phyloP scores from a whole-genome alignment of 2,329 filamentous ascomycete species.

The Stemphylium vesicarium region DNA sequence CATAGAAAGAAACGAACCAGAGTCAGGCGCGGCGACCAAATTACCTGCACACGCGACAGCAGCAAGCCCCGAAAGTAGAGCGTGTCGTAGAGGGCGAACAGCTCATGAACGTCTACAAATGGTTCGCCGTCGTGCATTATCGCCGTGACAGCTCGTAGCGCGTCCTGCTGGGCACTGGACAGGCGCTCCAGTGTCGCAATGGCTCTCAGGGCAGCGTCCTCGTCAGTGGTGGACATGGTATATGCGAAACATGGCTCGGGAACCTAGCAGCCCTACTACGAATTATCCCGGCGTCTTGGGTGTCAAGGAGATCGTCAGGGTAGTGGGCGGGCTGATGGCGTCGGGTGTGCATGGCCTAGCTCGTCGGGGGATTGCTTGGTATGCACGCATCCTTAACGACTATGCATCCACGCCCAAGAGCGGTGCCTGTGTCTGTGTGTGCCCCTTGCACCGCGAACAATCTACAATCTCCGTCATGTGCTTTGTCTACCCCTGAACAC shows the following conservation, averaged over 20 bases:
- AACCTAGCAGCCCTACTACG: conserved; percentile 10
- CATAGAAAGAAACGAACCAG: conserved; percentile 36
- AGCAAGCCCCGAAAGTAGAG: conserved; percentile 54
- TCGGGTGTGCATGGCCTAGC: conserved; percentile 6
- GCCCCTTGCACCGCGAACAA: conserved; percentile 13
- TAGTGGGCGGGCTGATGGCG: background rate
- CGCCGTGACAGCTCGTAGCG: conserved; percentile 43
- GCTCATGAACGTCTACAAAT: conserved; percentile 51
- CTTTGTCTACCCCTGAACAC: conserved; percentile 7
- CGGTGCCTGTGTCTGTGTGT: conserved; percentile 33
- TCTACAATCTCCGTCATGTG: background rate
- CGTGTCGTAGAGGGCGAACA: conserved; percentile 50
- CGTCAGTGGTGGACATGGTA: conserved; percentile 51
- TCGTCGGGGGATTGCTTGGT: conserved; percentile 15
- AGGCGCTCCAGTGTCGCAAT: conserved; percentile 45
- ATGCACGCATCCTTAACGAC: conserved; percentile 12
- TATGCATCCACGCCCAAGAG: conserved; percentile 21
- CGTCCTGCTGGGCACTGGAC: conserved; percentile 43
- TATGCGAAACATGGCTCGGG: conserved; percentile 16
- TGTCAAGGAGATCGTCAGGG: conserved; percentile 1
- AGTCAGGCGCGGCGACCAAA: conserved; percentile 54
- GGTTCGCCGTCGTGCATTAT: conserved; percentile 49
- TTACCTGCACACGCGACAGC: conserved; percentile 49
- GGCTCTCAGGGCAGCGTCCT: conserved; percentile 50
- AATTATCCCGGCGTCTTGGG: background rate